These are phyloP conservation scores for Papiliotrema fonsecae DNA, from an alignment of 1,284 basidiomycete species.

Conservation along the genomic window DNA sequence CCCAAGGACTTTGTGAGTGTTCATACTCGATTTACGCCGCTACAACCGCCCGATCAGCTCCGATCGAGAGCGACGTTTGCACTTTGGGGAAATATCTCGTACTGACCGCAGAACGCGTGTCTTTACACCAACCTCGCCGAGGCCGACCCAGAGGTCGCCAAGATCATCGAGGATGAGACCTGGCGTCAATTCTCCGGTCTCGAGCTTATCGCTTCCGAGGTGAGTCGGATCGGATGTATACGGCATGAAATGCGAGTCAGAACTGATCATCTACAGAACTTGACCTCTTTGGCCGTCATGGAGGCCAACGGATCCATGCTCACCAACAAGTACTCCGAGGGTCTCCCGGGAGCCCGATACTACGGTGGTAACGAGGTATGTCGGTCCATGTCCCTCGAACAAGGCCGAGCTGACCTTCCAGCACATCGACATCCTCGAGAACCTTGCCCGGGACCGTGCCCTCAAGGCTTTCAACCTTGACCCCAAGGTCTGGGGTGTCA, in stretches of 20 bases:
- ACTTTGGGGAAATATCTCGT: not conserved
- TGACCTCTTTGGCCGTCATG: conserved; percentile 90
- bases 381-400: not conserved
- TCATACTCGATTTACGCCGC: not conserved
- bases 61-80: not conserved
- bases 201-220: conserved; percentile 54
- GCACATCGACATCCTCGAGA: conserved; percentile 94
- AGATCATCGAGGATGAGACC: conserved; percentile 98
- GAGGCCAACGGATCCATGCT: conserved; percentile 98
- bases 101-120: conserved; percentile 68
- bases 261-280: conserved; percentile 59
- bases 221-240: conserved; percentile 16
- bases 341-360: conserved; percentile 90
- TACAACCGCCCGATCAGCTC: not conserved
- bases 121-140: conserved; percentile 83
- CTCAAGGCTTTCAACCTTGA: conserved; percentile 96
- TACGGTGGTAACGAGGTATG: conserved; percentile 86
- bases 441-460: conserved; percentile 91
- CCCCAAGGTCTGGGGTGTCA: conserved; percentile 88
- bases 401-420: conserved; percentile 7
- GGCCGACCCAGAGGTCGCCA: conserved; percentile 89
- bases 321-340: conserved; percentile 98
- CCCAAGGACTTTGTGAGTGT: conserved; percentile 52
- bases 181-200: conserved; percentile 97
- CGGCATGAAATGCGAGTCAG: not conserved